Base-by-base conservation (phyloP, 805 yeast species). In the Sugiyamaella americana region DNA sequence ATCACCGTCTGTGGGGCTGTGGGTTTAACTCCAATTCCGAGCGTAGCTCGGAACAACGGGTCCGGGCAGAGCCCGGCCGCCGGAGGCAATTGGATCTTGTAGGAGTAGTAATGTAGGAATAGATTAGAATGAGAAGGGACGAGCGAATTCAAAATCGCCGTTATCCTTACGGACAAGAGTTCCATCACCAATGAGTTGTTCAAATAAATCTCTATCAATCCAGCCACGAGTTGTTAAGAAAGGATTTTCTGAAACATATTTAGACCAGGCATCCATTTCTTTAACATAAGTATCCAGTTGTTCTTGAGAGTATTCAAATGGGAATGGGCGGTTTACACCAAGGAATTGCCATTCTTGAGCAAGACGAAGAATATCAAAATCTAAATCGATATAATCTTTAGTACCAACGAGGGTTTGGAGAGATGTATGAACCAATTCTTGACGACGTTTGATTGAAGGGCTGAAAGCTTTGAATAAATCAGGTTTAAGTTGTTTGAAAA, bases 141-240 rank as follows among this genome's bases (percentile, higher is more conserved):
- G 40, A 10, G 58, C 53, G 35, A 63, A 50, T 41, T 54, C 60
- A 60, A 76, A 80, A 54, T 79, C 74, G 26, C 83, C 84, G 24
- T 78, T 77, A 18, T 74, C 78, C 17, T 73, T 74, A 51, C 79
- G 74, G 45, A 76, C 79, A 47, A 91, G 70, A 47, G 82, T 71
- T 0, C 91, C 93, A 51, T 80, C 80, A 18, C 79, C 77, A 36
- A 79, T 65, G 57, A 87, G 71, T 41, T 76, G 76, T 29, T 79
- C 82, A 60, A 91, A 89, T 84, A 87, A 79, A 61, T 87, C 95
- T 61, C 87, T 96, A 16, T 98, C 96, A 48, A 93, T 76, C 96
- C 97, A 91, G 3, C 96, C 96, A 46, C 85, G 84, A 20, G 96
- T 84, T 40, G 91, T 91, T 24, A 86, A 82, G 65, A 87, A 89